Base-by-base conservation (phyloP, 495 filamentous ascomycete species). In the Rhypophila decipiens region DNA sequence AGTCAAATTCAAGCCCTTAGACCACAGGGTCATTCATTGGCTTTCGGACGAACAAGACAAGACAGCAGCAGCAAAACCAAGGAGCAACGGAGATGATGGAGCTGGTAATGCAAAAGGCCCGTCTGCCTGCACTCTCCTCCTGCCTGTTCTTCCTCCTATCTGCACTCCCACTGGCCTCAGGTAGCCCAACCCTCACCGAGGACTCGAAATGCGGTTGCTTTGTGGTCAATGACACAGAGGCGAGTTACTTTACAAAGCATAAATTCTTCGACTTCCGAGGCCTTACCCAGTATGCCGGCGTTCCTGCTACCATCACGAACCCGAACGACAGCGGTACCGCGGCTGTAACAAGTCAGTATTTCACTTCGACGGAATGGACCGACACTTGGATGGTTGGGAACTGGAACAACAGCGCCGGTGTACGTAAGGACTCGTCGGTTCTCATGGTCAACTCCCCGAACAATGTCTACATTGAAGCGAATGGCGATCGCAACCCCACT, bases 201-300 rank as follows among this genome's bases (percentile, higher is more conserved):
- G 57, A 67, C 35, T 57, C 57, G 13, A 44, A 51, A 53, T 79
- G 75, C 53, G 58, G 63, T 51, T 79, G 75, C 50, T 79, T 66
- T 49, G 46, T 69, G 24, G 73, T 68, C 42, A 75, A 77, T 44
- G 72, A 65, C 18, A 65, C 63, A 27, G 64, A 66, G 29, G 36
- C 61, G 13, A 67, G 71, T 8, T 85, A 78, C 66, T 87, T 85
- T 60, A 71, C 70, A 18, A 68, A 78, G 55, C 80, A 86, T 67
- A 72, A 72, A 29, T 79, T 87, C 61, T 83, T 75, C 67, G 85
- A 88, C 66, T 88, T 82, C 58, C 78, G 84, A 33, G 69, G 71
- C 27, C 64, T 73, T 24, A 49, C 61, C 13, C 56, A 67, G n/a
- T 59, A 67, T 40, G 59, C 59, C 22, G 52, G 55, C 11, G 64